These are phyloP conservation scores for Sordaria brevicollis DNA, from an alignment of 495 filamentous ascomycete genomes.

Conservation along the genomic window DNA sequence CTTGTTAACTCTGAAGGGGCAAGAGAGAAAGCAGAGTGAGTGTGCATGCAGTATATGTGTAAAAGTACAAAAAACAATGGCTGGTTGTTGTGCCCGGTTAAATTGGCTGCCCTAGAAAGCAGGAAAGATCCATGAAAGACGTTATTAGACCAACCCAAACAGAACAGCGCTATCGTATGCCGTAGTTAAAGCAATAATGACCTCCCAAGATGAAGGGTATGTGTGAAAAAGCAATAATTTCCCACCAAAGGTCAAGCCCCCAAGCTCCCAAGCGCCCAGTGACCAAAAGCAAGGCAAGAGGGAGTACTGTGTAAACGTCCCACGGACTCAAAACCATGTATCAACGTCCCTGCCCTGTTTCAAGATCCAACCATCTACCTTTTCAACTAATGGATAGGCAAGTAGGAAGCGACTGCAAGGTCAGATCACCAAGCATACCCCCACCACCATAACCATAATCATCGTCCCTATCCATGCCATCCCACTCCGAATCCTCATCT, in stretches of 20 bases:
- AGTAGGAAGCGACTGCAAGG: too few species aligned
- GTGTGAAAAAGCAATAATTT: too few species aligned
- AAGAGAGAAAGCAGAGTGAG: too few species aligned
- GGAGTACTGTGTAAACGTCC: background rate
- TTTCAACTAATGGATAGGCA: background rate
- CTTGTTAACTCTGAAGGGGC: too few species aligned
- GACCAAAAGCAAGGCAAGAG: background rate
- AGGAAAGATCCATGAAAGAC: background rate
- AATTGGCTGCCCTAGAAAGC: too few species aligned
- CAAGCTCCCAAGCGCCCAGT: too few species aligned
- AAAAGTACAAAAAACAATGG: background rate
- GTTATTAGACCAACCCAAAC: background rate
- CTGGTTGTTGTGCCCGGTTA: too few species aligned
- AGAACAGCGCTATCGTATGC: background rate
- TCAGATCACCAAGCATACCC: slow-evolving; percentile 19
- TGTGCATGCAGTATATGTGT: too few species aligned
- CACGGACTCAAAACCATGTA: too few species aligned
- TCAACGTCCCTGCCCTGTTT: too few species aligned
- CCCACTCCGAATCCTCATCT: slow-evolving; percentile 58
- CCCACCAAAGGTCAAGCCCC: too few species aligned
- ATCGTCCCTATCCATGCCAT: slow-evolving; percentile 54
- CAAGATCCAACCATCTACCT: background rate
- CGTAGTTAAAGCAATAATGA: background rate
- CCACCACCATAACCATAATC: slow-evolving; percentile 10
- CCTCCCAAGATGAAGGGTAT: background rate